Conservation (phyloP, 371 early-diverging fungal species). For the Zychaea mexicana region DNA sequence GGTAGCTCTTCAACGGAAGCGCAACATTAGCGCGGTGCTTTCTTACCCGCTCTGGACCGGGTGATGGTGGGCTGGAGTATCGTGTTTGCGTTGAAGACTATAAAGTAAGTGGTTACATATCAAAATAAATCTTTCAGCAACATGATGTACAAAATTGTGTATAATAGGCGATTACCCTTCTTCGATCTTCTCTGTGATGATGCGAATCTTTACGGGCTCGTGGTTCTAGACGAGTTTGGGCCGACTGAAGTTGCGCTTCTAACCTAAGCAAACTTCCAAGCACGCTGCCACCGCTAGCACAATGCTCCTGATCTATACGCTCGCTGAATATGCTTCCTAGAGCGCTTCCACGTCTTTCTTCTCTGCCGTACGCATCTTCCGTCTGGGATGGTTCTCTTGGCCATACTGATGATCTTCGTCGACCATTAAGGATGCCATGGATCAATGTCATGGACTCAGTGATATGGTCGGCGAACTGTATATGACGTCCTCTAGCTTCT, state of each 20-base stretch:
- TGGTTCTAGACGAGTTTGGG: not conserved
- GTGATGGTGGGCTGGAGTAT: not conserved
- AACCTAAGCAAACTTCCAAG: constrained; percentile 43
- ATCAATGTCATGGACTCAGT: constrained; percentile 5
- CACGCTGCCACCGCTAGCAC: constrained; percentile 30
- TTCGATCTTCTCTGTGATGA: not conserved
- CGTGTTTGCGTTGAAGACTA: not conserved
- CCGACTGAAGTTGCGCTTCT: constrained; percentile 23
- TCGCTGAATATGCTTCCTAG: too few species aligned
- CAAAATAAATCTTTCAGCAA: too few species aligned
- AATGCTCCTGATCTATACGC: not conserved
- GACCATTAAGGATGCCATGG: not conserved
- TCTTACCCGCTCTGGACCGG: not conserved
- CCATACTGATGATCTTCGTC: not conserved
- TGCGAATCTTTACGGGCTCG: constrained; percentile 2
- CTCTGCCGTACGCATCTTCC: not conserved
- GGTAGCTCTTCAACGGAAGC: not conserved
- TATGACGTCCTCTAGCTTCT: constrained; percentile 1
- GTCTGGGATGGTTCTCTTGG: not conserved
- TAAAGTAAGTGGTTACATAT: not conserved
- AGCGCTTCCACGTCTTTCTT: too few species aligned
- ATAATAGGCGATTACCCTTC: not conserved
- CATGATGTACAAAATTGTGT: not conserved
- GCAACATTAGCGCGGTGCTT: not conserved
- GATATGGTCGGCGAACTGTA: constrained; percentile 1